These are phyloP conservation scores for Syncephalis plumigaleata DNA, from an alignment of 371 early-diverging fungal species.

Conservation along the genomic window DNA sequence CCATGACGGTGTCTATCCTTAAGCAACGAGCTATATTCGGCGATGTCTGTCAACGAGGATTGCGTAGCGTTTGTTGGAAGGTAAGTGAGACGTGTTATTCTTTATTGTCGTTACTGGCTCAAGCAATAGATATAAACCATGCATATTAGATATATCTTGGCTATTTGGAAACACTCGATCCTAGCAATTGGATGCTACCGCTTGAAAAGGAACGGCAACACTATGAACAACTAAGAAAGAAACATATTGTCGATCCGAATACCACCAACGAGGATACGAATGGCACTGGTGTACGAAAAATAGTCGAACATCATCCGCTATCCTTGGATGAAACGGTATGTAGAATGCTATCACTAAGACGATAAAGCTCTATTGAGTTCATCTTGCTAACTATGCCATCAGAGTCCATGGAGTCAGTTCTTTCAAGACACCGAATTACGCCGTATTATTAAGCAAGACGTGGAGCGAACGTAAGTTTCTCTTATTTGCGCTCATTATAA, in stretches of 20 bases:
- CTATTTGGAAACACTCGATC: conserved; percentile 29
- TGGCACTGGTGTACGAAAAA: conserved; percentile 16
- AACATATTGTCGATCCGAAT: conserved; percentile 49
- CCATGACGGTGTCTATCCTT: not conserved
- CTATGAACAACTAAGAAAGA: conserved; percentile 39
- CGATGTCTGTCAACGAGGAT: conserved; percentile 9
- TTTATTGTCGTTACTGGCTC: not conserved
- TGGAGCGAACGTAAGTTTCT: conserved; percentile 80
- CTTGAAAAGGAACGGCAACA: conserved; percentile 41
- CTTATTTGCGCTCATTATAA: no score
- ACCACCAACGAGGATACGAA: conserved; percentile 14
- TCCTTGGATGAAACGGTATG: conserved; percentile 58
- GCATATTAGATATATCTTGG: conserved; percentile 33
- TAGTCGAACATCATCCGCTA: conserved; percentile 65
- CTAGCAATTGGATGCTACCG: conserved; percentile 34
- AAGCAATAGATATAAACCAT: not conserved
- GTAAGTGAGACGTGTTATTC: conserved; percentile 5
- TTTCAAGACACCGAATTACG: conserved; percentile 72
- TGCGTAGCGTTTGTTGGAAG: conserved; percentile 24
- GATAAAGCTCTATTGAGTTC: no score
- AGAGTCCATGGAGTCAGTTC: conserved; percentile 88
- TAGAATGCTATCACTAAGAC: not conserved
- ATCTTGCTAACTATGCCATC: not conserved
- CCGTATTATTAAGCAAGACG: conserved; percentile 75
- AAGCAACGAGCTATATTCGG: conserved; percentile 1